Percentiles rank a stretch among this genome's conserved stretches.
phyloP scores from a whole-genome alignment of 148 eudicot species.

The Chenopodium suecicum region DNA sequence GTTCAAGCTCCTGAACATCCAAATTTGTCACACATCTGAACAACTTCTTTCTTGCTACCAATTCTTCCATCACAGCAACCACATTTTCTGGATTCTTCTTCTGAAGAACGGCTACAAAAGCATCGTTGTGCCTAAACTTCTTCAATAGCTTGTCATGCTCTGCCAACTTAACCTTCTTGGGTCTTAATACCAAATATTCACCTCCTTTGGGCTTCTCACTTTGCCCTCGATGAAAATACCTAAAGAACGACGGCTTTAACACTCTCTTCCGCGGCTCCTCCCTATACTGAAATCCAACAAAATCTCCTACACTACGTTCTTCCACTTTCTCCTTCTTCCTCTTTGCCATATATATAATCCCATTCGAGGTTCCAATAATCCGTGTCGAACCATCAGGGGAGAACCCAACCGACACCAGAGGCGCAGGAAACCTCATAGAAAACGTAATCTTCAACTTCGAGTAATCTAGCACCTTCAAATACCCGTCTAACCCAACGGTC shows the following conservation, averaged over 20 bases:
- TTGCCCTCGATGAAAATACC: slow-evolving; percentile 89
- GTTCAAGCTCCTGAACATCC: slow-evolving; percentile 66
- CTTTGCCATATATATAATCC: slow-evolving; percentile 67
- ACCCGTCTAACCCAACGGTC: slow-evolving; percentile 89
- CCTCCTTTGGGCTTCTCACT: slow-evolving; percentile 75
- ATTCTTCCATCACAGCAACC: slow-evolving; percentile 89
- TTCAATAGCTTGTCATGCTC: slow-evolving; percentile 82
- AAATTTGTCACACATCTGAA: slow-evolving; percentile 62
- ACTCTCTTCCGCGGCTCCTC: slow-evolving; percentile 48
- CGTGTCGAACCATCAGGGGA: slow-evolving; percentile 71
- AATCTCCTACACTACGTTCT: slow-evolving; percentile 21
- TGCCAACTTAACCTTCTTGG: slow-evolving; percentile 66
- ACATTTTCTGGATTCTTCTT: slow-evolving; percentile 65
- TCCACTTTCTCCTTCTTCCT: slow-evolving; percentile 54
- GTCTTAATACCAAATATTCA: slow-evolving; percentile 59
- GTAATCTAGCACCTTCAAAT: slow-evolving; percentile 85
- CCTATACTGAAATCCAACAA: slow-evolving; percentile 35
- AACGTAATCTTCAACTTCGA: slow-evolving; percentile 65
- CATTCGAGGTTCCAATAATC: slow-evolving; percentile 82
- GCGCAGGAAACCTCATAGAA: slow-evolving; percentile 78
- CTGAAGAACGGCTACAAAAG: slow-evolving; percentile 65
- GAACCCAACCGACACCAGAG: slow-evolving; percentile 76
- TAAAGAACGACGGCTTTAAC: slow-evolving; percentile 62
- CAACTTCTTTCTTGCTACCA: slow-evolving; percentile 79
- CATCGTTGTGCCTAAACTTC: slow-evolving; percentile 94